Percentiles rank a stretch among this genome's conserved stretches.
These are phyloP conservation scores for Phlyctochytrium arcticum DNA, from an alignment of 192 early-diverging fungal species.

Conservation along the genomic window DNA sequence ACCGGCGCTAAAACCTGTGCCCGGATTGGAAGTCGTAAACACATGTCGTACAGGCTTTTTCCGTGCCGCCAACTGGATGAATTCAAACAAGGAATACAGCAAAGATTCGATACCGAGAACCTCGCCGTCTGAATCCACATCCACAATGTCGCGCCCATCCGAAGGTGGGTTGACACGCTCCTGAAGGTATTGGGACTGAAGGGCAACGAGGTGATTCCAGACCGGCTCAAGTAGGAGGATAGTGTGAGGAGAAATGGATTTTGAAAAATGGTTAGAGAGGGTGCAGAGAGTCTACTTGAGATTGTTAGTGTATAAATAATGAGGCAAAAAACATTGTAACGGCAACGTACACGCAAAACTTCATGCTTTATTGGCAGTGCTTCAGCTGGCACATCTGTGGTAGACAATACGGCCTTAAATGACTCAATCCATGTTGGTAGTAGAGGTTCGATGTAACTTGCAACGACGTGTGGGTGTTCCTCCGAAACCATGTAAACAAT, in stretches of 20 bases:
- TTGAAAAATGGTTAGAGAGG: conserved; percentile 59
- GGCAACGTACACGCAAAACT: conserved; percentile 55
- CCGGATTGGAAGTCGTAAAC: conserved; percentile 31
- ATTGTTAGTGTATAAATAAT: background rate
- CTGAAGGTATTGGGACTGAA: conserved; percentile 52
- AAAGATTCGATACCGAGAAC: conserved; percentile 61
- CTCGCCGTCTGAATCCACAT: conserved; percentile 67
- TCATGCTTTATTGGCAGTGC: conserved; percentile 68
- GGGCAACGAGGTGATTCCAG: conserved; percentile 63
- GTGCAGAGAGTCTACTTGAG: conserved; percentile 51
- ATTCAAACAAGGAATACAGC: conserved; percentile 67
- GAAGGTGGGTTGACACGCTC: conserved; percentile 38
- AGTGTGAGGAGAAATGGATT: conserved; percentile 50
- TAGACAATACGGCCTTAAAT: conserved; percentile 62
- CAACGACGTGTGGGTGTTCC: conserved; percentile 66
- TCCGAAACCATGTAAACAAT: conserved; percentile 77
- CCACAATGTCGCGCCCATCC: background rate
- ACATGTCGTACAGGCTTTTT: conserved; percentile 51
- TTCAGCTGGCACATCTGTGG: conserved; percentile 44
- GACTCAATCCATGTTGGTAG: conserved; percentile 74
- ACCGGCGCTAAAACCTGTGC: too few relatives aligned
- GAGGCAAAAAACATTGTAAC: background rate
- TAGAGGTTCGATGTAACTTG: conserved; percentile 69
- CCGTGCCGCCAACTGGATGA: conserved; percentile 52
- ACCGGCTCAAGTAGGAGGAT: conserved; percentile 58